phyloP scores from a whole-genome alignment of 441 rosid genomes.

The Biscutella auriculata region DNA sequence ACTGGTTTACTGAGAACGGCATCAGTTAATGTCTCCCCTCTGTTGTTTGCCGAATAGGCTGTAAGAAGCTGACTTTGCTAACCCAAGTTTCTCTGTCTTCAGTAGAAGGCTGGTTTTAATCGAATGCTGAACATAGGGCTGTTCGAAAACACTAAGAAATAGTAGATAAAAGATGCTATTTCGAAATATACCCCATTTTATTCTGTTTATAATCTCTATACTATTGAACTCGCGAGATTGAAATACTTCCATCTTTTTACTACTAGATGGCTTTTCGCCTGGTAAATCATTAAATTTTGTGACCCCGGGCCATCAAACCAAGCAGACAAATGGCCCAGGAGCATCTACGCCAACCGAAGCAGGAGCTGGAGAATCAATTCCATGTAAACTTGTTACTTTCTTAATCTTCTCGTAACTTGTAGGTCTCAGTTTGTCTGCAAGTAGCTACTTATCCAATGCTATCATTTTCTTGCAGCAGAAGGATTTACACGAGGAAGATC shows the following conservation, averaged over 20 bases:
- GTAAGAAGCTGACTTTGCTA: background rate
- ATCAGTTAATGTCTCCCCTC: background rate
- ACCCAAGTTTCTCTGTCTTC: background rate
- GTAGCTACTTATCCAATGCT: conserved; percentile 32
- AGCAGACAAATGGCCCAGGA: conserved; percentile 30
- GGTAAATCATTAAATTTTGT: conserved; percentile 25
- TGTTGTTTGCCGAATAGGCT: background rate
- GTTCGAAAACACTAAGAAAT: background rate
- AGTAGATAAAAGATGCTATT: background rate
- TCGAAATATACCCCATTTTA: background rate
- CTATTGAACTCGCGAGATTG: too few relatives aligned
- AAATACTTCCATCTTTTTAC: conserved; percentile 15
- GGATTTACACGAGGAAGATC: conserved; percentile 91
- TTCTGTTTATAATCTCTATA: conserved; percentile 6
- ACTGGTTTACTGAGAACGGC: background rate
- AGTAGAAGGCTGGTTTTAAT: conserved; percentile 2
- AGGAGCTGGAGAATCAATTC: conserved; percentile 32
- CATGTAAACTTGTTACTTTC: too few relatives aligned
- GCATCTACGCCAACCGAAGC: conserved; percentile 34
- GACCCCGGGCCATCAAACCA: conserved; percentile 40
- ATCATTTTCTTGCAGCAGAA: conserved; percentile 78
- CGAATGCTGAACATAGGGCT: background rate
- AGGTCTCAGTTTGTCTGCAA: conserved; percentile 12
- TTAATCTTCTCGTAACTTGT: conserved; percentile 16
- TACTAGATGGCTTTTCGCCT: conserved; percentile 31